Base-by-base conservation (phyloP, 2,329 filamentous ascomycete species). In the Verticillium albo-atrum region DNA sequence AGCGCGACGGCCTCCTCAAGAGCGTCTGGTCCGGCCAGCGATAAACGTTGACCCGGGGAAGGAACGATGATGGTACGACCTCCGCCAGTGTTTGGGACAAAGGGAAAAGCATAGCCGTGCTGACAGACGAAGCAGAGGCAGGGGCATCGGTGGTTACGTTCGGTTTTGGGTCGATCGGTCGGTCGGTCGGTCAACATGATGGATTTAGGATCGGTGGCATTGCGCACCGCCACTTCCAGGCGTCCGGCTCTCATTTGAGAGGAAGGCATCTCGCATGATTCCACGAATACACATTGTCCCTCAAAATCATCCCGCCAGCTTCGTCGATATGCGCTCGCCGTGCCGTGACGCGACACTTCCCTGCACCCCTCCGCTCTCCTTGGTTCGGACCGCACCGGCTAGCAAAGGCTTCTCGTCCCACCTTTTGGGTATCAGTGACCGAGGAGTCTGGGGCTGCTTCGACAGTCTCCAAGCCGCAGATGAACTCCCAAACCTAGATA, bases 1-100 rank as follows among this genome's bases (percentile, higher is more conserved):
- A 99, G 87, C 88, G 91, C 71, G 96, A 99, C 78, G 95, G 95
- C 68, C 90, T 96, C 80, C 79, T 99, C 79, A 98, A 98, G 91
- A 90, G 81, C 77, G 95, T 99, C 77, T 99, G 95, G 95, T 91
- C 86, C 82, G 90, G 87, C 68, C 76, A 83, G 74, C 82, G 84
- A 80, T 86, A 86, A 81, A 75, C 66, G 64, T 60, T 61, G 65
- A 61, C n/a, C 20, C 26, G 42, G n/a, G n/a, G 27, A 50, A 57
- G 42, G 37, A 42, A 50, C 30, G 28, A 51, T 57, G 55, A 57
- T 32, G 55, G 55, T 57, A 28, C n/a, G 55, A 50, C 4, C 42
- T 20, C 42, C 17, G 42, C 42, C n/a, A 10, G n/a, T 50, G 23
- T 9, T 50, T 26, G 20, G 42, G 42, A 23, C 6, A 12, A 7